Evolutionary conservation across 225 moss, liverwort and hornwort genomes (phyloP).

Genomic region (Antitrichia curtipendula): DNA sequence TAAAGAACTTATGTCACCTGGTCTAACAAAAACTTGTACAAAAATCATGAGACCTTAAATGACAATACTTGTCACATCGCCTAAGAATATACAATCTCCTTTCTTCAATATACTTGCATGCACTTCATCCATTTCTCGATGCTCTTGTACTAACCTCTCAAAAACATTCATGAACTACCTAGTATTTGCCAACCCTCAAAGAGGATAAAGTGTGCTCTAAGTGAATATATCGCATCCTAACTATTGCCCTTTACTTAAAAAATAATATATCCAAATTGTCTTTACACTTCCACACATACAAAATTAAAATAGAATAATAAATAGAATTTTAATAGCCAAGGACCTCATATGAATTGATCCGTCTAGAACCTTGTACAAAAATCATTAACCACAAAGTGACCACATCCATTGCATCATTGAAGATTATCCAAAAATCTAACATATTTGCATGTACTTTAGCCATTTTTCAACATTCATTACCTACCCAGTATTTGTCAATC

Average conservation of each 20-base stretch:
- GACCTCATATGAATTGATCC: rapidly evolving
- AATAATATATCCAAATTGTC: not conserved
- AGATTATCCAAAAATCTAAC: not conserved
- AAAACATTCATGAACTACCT: not conserved
- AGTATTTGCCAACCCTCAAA: rapidly evolving
- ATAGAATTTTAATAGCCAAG: not conserved
- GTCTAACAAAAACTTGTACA: not conserved
- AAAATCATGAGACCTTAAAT: rapidly evolving
- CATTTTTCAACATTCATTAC: too few species aligned
- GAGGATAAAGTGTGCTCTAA: rapidly evolving
- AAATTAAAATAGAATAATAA: not conserved
- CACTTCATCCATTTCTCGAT: rapidly evolving
- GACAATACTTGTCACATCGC: not conserved
- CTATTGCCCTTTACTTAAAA: not conserved
- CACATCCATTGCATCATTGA: not conserved
- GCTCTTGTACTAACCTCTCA: not conserved
- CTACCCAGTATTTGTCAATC: not conserved
- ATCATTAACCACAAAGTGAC: not conserved
- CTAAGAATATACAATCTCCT: rapidly evolving
- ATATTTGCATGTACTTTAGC: not conserved
- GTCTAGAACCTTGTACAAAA: rapidly evolving
- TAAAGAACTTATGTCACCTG: rapidly evolving
- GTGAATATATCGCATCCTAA: not conserved
- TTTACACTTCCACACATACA: rapidly evolving
- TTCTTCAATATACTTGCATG: not conserved